Conservation (phyloP, 768 basidiomycete genomes). For the Suillus discolor region DNA sequence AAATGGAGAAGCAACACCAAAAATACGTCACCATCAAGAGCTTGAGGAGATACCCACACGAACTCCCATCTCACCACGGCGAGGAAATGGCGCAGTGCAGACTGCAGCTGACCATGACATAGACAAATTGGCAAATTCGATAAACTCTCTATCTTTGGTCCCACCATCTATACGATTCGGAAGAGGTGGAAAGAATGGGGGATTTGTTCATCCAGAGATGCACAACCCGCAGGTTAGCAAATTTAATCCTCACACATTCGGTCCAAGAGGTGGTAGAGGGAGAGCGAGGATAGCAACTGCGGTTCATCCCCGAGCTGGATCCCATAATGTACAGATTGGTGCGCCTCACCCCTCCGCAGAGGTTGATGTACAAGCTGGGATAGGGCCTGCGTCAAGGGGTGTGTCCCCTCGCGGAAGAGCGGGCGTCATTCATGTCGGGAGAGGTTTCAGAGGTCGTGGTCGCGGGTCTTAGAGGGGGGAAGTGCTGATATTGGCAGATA, state of each 20-base stretch:
- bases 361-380: constrained; percentile 2
- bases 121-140: constrained; percentile 51
- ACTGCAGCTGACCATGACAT: constrained; percentile 29
- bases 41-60: constrained; percentile 21
- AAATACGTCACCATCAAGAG: constrained; percentile 21
- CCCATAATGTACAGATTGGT: constrained; percentile 14
- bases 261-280: constrained; percentile 32
- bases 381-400: constrained; percentile 16
- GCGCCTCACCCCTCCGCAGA: constrained; percentile 1
- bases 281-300: constrained; percentile 29
- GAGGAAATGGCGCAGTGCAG: constrained; percentile 21
- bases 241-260: constrained; percentile 23
- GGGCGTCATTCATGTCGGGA: constrained; percentile 11
- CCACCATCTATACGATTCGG: constrained; percentile 75
- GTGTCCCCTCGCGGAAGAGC: constrained; percentile 20
- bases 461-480: constrained; percentile 15
- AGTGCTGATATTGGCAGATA: neutral
- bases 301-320: constrained; percentile 19
- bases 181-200: constrained; percentile 61
- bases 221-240: constrained; percentile 34
- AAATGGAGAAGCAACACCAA: constrained; percentile 29
- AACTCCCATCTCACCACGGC: constrained; percentile 21
- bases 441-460: constrained; percentile 13
- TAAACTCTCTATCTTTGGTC: constrained; percentile 57
- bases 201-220: constrained; percentile 43